A percentile compares a stretch with the other conserved stretches of the same genome.
phyloP scores from a whole-genome alignment of 768 basidiomycete genomes.

The Boletus bicolor region DNA sequence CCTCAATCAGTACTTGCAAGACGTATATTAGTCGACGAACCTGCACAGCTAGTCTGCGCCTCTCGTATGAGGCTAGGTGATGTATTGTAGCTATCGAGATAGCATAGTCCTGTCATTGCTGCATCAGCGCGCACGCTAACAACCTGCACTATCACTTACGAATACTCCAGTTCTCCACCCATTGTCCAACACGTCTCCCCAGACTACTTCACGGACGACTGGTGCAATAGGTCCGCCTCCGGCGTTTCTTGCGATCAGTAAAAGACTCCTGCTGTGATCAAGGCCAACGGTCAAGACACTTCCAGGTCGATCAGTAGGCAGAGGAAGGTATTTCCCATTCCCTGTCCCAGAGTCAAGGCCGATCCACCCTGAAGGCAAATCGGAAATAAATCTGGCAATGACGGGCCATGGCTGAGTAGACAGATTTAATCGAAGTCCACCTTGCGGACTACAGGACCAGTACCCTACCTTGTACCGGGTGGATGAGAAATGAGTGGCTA shows the following conservation, averaged over 20 bases:
- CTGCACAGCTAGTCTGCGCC: conserved; percentile 72
- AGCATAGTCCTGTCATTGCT: conserved; percentile 74
- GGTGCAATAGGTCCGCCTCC: conserved; percentile 36
- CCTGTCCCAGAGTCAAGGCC: conserved; percentile 96
- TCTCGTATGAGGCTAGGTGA: conserved; percentile 78
- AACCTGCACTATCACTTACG: conserved; percentile 44
- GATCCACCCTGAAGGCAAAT: conserved; percentile 70
- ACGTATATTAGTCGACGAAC: conserved; percentile 36
- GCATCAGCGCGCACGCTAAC: conserved; percentile 1
- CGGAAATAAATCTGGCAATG: conserved; percentile 69
- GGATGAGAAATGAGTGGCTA: conserved; percentile 83
- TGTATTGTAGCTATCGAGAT: conserved; percentile 98
- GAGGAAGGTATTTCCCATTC: conserved; percentile 93
- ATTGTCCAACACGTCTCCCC: conserved; percentile 71
- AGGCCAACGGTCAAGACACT: conserved; percentile 76
- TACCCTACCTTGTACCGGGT: conserved; percentile 77
- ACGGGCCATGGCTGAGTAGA: conserved; percentile 81
- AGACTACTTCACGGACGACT: conserved; percentile 64
- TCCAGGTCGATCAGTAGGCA: conserved; percentile 59
- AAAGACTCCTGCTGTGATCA: conserved; percentile 76
- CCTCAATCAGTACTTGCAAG: neutral
- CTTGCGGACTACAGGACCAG: neutral
- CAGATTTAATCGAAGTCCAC: neutral
- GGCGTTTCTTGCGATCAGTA: conserved; percentile 70
- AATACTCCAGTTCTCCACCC: conserved; percentile 79